phyloP scores from a whole-genome alignment of 345 rosid species.

The Syzygium aromaticum region DNA sequence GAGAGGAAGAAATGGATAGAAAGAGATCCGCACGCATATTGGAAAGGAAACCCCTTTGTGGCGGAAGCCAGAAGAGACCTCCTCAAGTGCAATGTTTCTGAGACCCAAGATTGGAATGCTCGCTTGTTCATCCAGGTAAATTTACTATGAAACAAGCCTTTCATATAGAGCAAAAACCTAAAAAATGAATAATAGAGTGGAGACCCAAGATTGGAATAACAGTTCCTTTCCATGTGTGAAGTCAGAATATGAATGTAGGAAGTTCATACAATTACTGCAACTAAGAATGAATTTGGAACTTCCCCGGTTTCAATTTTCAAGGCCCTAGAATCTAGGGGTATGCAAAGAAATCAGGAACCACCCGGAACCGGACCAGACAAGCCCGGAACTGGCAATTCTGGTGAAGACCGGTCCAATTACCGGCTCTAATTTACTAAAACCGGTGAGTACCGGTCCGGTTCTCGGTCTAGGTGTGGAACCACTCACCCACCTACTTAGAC shows the following conservation, averaged over 20 bases:
- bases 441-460: too few species aligned
- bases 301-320: background rate
- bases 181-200: background rate
- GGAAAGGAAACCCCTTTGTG: conserved; percentile 83
- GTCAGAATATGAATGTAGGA: background rate
- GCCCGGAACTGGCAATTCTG: too few species aligned
- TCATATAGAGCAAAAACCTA: background rate
- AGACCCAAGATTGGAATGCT: conserved; percentile 70
- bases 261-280: background rate
- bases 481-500: too few species aligned
- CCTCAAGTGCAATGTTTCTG: conserved; percentile 53
- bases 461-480: too few species aligned
- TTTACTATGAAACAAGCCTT: background rate
- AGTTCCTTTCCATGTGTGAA: background rate
- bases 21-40: conserved; percentile 66
- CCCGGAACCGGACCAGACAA: too few species aligned
- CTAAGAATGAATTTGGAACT: background rate
- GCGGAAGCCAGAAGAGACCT: conserved; percentile 44
- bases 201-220: background rate
- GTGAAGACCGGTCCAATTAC: too few species aligned
- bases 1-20: conserved; percentile 41
- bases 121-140: conserved; percentile 53
- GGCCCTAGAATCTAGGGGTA: background rate
- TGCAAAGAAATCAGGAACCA: too few species aligned
- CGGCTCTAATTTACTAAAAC: too few species aligned